Base-by-base conservation (phyloP, 2,329 filamentous ascomycete species). In the Fusarium hostae region DNA sequence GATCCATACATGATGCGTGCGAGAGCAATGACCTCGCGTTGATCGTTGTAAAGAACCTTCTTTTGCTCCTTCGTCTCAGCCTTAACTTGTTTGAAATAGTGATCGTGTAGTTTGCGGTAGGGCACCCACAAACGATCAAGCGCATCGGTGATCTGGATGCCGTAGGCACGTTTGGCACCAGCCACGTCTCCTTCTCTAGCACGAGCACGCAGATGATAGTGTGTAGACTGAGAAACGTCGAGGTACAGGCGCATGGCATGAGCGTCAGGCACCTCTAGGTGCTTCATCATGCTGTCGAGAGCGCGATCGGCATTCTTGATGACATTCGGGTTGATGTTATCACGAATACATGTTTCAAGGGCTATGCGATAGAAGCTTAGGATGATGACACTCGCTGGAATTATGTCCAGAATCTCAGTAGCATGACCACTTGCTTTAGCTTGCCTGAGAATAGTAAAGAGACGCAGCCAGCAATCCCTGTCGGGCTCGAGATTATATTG, bases 311-410 rank as follows among this genome's bases (percentile, higher is more conserved):
- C 92, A 71, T 92, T 86, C 6, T 84, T 81, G 71, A 97, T 87
- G 26, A 89, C 88, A 57, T 91, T 87, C n/a, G 80, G 84, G 79
- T 97, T 97, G 60, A 90, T 90, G 77, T 90, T 91, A 83, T 98
- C 94, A 62, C 91, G 88, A 28, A 89, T 83, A 79, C 94, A 97
- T 9, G 89, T 86, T 70, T 87, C 86, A 84, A 98, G 89, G 59
- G 92, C 94, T 50, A 94, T 87, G 58, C 89, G 88, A 82, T 94
- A 93, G 13, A 89, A 89, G 63, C 86, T 87, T 37, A 78, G 74
- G 61, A 78, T 81, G 41, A 87, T 77, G 67, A 84, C 73, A 10
- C 81, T 76, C 26, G 76, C 75, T 4, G 87, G 88, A 76, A 91
- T 87, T 22, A 84, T 77, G 28, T 82, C 78, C 24, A 98, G 78